Evolutionary conservation across 108 stramenopile genomes (phyloP).

Genomic region (Skeletonema costatum): DNA sequence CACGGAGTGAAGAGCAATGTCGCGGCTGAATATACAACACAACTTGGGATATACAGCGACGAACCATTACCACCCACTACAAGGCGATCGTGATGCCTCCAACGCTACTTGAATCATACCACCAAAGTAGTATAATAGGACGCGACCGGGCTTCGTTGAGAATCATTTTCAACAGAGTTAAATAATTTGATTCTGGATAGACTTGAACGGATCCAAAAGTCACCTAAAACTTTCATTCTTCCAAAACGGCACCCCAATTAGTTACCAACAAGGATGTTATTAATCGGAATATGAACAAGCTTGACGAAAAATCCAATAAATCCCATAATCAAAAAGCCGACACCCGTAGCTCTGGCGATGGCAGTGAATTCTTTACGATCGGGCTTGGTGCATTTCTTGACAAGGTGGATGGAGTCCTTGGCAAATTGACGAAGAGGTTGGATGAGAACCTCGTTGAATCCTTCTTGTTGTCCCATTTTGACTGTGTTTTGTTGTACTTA

Average conservation of each 20-base stretch:
- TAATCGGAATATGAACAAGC: slow-evolving; percentile 99
- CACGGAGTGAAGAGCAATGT: slow-evolving; percentile 23
- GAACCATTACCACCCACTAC: slow-evolving; percentile 32
- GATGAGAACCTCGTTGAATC: slow-evolving; percentile 90
- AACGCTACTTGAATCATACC: slow-evolving; percentile 30
- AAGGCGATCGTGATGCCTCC: slow-evolving; percentile 38
- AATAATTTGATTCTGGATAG: not conserved
- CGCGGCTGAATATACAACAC: slow-evolving; percentile 15
- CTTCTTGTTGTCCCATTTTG: slow-evolving; percentile 77
- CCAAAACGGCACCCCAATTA: slow-evolving; percentile 21
- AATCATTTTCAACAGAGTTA: not conserved
- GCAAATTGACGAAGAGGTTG: slow-evolving; percentile 95
- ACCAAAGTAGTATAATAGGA: not conserved
- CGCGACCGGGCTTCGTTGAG: slow-evolving; percentile 25
- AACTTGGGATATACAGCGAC: slow-evolving; percentile 7
- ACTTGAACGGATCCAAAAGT: slow-evolving; percentile 1
- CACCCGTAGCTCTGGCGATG: slow-evolving; percentile 92
- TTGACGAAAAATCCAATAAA: slow-evolving; percentile 99
- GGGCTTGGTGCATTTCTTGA: slow-evolving; percentile 99
- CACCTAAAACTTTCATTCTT: not conserved
- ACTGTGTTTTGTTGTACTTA: not conserved
- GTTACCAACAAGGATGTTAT: slow-evolving; percentile 95
- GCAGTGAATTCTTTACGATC: slow-evolving; percentile 95
- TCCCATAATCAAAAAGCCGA: slow-evolving; percentile 99
- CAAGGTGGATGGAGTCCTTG: slow-evolving; percentile 97